Percentiles rank a stretch among this genome's conserved stretches.
These are phyloP conservation scores for Fomitiporia mediterranea DNA, from an alignment of 1,284 basidiomycete species.

Conservation along the genomic window DNA sequence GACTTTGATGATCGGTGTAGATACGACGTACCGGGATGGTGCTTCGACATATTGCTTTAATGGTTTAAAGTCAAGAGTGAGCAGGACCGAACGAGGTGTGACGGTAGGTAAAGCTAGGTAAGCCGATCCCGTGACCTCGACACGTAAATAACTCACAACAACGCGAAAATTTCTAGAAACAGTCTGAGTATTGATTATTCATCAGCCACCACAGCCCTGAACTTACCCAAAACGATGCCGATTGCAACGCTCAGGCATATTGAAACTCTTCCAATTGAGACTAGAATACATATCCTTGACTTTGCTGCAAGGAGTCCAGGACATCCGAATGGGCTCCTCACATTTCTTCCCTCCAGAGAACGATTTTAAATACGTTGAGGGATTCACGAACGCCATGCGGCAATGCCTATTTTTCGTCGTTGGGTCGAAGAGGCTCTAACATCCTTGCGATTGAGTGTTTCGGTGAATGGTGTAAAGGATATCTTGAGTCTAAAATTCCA, in stretches of 20 bases:
- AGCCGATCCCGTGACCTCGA: neutral
- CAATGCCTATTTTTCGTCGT: no score
- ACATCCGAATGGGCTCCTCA: neutral
- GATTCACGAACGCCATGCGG: no score
- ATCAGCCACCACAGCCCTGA: neutral
- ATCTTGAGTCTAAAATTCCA: no score
- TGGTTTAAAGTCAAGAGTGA: neutral
- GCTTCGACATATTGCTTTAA: conserved; percentile 70
- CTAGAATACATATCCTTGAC: neutral
- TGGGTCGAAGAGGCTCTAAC: no score
- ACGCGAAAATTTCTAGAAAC: neutral
- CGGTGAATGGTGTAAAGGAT: no score
- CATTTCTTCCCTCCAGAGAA: neutral
- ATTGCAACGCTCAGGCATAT: no score
- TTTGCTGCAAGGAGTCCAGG: neutral
- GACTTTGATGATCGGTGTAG: neutral
- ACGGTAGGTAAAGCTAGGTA: neutral
- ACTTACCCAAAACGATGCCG: no score
- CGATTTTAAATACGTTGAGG: no score
- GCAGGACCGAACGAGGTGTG: neutral
- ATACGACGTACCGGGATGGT: conserved; percentile 74
- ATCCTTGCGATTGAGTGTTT: no score
- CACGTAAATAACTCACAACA: neutral
- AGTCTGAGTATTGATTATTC: neutral
- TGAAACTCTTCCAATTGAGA: neutral